phyloP scores from a whole-genome alignment of 2,329 filamentous ascomycete genomes.

The Aspergillus neoniger region DNA sequence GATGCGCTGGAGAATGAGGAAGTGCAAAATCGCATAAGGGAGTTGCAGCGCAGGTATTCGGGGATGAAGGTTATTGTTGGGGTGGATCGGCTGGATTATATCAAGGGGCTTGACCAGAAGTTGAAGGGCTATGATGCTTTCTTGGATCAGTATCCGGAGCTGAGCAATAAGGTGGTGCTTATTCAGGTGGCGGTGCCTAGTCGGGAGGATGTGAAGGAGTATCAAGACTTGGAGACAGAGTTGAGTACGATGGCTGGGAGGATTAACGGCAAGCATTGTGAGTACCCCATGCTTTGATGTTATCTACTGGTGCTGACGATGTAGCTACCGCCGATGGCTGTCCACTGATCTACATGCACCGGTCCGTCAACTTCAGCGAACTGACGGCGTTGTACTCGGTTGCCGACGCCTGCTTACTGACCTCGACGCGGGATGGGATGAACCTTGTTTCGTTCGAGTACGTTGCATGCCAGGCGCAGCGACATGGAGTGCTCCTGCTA shows the following conservation, averaged over 20 bases:
- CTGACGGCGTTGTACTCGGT: constrained; percentile 89
- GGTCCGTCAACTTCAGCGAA: constrained; percentile 89
- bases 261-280: constrained; percentile 87
- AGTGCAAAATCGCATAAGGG: constrained; percentile 77
- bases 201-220: constrained; percentile 83
- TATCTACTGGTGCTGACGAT: background rate
- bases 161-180: constrained; percentile 88
- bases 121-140: constrained; percentile 90
- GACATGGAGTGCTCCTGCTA: constrained; percentile 87
- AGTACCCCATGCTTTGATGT: constrained; percentile 11
- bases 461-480: constrained; percentile 82
- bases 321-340: constrained; percentile 85
- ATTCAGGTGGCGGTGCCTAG: constrained; percentile 93
- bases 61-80: constrained; percentile 90
- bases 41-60: constrained; percentile 78
- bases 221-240: constrained; percentile 86
- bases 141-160: constrained; percentile 86
- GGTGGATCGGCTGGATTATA: constrained; percentile 91
- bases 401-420: constrained; percentile 84
- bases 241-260: constrained; percentile 90
- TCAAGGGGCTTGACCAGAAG: constrained; percentile 95
- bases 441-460: constrained; percentile 97
- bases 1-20: constrained; percentile 75
- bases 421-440: constrained; percentile 92
- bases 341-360: constrained; percentile 94